Evolutionary conservation across 306 rosid species (phyloP), one percentile per base, ranked within the genome.

Genomic region (Ammopiptanthus mongolicus): DNA sequence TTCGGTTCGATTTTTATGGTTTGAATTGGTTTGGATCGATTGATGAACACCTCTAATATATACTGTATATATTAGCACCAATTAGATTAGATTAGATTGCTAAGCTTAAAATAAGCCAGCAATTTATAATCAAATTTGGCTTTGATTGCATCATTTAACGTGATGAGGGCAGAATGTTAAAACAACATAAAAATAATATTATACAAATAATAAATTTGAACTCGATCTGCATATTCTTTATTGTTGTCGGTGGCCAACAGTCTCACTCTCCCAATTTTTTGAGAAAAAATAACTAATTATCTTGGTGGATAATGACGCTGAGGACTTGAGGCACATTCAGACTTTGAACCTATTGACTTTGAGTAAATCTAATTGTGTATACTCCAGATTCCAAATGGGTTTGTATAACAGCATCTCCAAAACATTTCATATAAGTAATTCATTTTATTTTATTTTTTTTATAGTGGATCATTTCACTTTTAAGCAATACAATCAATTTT

Each of bases 201-300:
- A 3, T 47, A n/a, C 17, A 57, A n/a, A n/a, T 28, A 52, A 22
- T 15, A 70, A 55, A 47, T 58, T n/a, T 57, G 76, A 78, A 73
- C 60, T 22, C 21, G 58, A 68, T 83, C 42, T 31, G 5, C 48
- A 4, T 8, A 37, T 41, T 5, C 14, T 69, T 70, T 17, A 74
- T 14, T 44, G 47, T n/a, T 74, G 83, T 83, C 83, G 86, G 83
- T 83, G 75, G 71, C 60, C 51, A 55, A 15, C 67, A 59, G 63
- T 22, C 79, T 25, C 36, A 29, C 8, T 41, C 77, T 11, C 34
- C 4, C 31, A 28, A 48, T 42, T 42, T 41, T 11, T 42, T 0
- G 0, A 1, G 21, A 37, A 51, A 39, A 48, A 18, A 46, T 8
- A 58, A 66, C 7, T 5, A 80, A 17, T 29, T 53, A 46, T 48